Evolutionary conservation across 108 stramenopile genomes (phyloP).

Genomic region (Cyclotella kingstonii): DNA sequence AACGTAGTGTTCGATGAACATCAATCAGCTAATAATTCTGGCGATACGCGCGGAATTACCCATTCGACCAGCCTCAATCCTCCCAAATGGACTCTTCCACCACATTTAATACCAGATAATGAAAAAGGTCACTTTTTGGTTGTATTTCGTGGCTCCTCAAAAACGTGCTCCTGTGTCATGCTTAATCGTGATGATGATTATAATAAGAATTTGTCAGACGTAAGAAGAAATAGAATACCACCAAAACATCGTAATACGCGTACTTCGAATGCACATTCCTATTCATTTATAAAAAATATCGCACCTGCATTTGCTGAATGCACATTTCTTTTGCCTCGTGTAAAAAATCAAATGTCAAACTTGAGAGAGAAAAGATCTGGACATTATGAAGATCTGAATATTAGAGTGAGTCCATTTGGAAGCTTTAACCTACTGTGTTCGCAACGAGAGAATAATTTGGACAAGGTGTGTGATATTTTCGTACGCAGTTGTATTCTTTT

Average conservation of each 20-base stretch:
- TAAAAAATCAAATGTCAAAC: slow-evolving; percentile 1
- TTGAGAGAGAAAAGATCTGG: background rate
- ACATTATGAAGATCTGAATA: background rate
- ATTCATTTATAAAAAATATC: slow-evolving; percentile 17
- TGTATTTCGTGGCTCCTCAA: background rate
- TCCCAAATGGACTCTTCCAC: slow-evolving; percentile 5
- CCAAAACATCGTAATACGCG: background rate
- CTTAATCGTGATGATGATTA: background rate
- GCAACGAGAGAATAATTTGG: background rate
- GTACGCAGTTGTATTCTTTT: background rate
- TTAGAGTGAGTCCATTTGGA: slow-evolving; percentile 38
- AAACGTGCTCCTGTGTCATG: background rate
- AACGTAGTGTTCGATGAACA: background rate
- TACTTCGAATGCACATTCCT: slow-evolving; percentile 4
- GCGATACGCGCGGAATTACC: too few relatives aligned
- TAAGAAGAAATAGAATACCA: background rate
- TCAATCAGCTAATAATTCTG: background rate
- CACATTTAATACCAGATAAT: background rate
- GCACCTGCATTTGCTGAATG: slow-evolving; percentile 50
- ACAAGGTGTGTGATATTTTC: background rate
- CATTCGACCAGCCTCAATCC: too few relatives aligned
- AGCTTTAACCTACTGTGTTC: slow-evolving; percentile 23
- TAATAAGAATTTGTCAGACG: background rate
- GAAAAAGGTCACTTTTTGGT: background rate
- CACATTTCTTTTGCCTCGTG: slow-evolving; percentile 50